Evolutionary conservation across 169 alveolate genomes (phyloP), one percentile per base, ranked within the genome.

Genomic region (Babesia sp.): DNA sequence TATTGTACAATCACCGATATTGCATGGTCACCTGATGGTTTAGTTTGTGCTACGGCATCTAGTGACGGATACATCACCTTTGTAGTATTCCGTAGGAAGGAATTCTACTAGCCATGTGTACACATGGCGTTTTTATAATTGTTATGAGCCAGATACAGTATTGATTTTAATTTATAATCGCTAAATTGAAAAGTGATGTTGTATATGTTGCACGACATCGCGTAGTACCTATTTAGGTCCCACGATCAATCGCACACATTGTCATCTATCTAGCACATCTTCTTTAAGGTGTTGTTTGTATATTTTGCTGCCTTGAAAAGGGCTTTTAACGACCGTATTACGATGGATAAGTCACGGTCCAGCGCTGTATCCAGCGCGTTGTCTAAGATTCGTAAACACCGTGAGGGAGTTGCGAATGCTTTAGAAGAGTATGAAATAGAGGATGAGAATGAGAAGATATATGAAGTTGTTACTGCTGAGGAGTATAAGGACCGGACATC

Each of bases 1-100:
- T 92, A 92, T 74, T 94, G 94, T 76, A 92, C 97, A 31, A 93
- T 95, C 79, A 95, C 97, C 14, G 98, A 95, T 79, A 86, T 93
- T 33, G 90, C 97, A 45, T 95, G 98, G 98, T 91, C 93, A 77
- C 93, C 93, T 48, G 96, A 93, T 71, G 96, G 96, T 2, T 87
- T 86, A 64, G 87, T 93, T 66, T 84, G 96, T 36, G 98, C 97
- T 16, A 90, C 94, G 33, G 90, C 96, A 44, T 91, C 96, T 42
- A 90, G 96, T 68, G 98, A 95, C 69, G 98, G 98, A 29, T 94
- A 94, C 78, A 90, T 95, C 63, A 71, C 89, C n/a, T 71, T 81
- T 33, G 85, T 81, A 2, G 72, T 72, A 2, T 81, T 81, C 85
- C 71, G 69, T 28, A 72, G 57, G n/a, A 42, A 77, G 54, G 89